These are phyloP conservation scores for Paramecium sonneborni DNA, from an alignment of 73 alveolate species.

Conservation along the genomic window DNA sequence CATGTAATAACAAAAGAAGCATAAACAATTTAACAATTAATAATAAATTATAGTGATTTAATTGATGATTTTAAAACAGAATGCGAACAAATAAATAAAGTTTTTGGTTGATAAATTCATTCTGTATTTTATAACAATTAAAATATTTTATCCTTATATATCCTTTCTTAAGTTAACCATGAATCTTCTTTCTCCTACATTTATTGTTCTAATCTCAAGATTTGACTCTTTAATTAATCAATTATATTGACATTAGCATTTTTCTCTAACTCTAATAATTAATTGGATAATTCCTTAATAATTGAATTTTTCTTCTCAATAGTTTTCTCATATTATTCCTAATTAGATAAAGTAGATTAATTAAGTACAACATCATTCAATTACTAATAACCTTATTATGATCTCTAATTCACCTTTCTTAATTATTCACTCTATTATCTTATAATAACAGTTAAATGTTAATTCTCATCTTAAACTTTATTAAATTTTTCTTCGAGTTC, in stretches of 20 bases:
- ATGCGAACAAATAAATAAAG: background rate
- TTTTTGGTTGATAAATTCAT: background rate
- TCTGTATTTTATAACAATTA: background rate
- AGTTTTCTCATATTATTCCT: background rate
- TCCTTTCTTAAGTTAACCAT: background rate
- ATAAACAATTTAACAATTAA: background rate
- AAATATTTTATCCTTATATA: background rate
- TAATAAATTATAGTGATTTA: background rate
- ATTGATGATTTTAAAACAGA: background rate
- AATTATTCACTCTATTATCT: constrained; percentile 18
- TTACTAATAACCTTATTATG: background rate
- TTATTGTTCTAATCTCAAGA: background rate
- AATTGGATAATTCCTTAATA: background rate
- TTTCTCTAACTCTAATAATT: background rate
- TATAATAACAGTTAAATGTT: background rate
- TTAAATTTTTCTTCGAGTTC: background rate
- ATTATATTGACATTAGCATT: background rate
- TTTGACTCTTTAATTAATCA: background rate
- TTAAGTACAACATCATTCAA: background rate
- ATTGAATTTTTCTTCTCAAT: background rate
- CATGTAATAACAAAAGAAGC: background rate
- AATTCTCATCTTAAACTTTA: background rate
- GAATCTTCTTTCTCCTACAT: background rate
- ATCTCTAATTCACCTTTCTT: background rate
- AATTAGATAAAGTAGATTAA: background rate